Evolutionary conservation across 345 rosid species (phyloP).

Genomic region (Sisymbrium altissimum): DNA sequence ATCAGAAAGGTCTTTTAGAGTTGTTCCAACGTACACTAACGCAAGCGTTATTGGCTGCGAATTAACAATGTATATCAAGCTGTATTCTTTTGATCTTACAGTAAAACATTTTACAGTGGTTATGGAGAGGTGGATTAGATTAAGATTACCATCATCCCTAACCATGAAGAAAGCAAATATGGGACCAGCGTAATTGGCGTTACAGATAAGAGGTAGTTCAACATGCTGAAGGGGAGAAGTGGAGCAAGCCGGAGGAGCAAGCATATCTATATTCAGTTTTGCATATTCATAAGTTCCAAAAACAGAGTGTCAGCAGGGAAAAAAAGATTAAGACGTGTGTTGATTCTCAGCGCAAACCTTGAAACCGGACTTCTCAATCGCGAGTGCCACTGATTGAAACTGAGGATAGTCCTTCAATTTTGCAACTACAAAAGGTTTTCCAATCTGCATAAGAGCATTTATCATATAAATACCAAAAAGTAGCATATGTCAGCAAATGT

Average conservation of each 20-base stretch:
- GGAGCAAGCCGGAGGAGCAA: conserved; percentile 98
- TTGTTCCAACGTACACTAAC: conserved; percentile 89
- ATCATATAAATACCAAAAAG: background rate
- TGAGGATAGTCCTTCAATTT: conserved; percentile 93
- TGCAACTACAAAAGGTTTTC: conserved; percentile 77
- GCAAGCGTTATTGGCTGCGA: conserved; percentile 95
- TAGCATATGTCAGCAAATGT: background rate
- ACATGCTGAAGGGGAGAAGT: conserved; percentile 85
- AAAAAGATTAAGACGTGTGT: background rate
- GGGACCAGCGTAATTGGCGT: conserved; percentile 78
- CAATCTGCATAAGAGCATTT: conserved; percentile 52
- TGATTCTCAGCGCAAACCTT: conserved; percentile 53
- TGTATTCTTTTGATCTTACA: background rate
- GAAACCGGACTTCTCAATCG: conserved; percentile 83
- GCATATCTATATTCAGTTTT: conserved; percentile 57
- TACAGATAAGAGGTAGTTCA: conserved; percentile 94
- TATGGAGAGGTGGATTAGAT: background rate
- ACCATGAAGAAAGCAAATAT: conserved; percentile 95
- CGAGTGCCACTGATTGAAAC: conserved; percentile 85
- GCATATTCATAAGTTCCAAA: conserved; percentile 14
- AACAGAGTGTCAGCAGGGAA: background rate
- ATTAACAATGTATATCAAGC: conserved; percentile 25
- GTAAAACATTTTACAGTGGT: background rate
- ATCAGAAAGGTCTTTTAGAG: conserved; percentile 96
- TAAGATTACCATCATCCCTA: conserved; percentile 90